Percentiles rank a stretch among this genome's conserved stretches.
Evolutionary conservation across 257 asterid species (phyloP).

Genomic region (Echium plantagineum): DNA sequence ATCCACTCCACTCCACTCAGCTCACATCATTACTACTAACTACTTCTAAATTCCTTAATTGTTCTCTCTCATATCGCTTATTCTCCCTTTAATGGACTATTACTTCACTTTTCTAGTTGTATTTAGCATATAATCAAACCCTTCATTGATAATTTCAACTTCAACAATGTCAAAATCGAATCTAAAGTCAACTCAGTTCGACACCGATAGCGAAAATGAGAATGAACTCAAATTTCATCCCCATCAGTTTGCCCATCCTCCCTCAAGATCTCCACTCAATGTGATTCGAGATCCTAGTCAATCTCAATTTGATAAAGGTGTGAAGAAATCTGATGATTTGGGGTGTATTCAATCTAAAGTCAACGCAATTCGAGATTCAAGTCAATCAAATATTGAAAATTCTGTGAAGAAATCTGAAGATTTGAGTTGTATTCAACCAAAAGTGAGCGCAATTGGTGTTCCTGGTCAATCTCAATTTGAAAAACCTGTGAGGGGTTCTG

Average conservation of each 20-base stretch:
- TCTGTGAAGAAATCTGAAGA: neutral
- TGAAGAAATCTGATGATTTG: neutral
- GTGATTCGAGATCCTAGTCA: slow-evolving; percentile 73
- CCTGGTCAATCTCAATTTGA: slow-evolving; percentile 36
- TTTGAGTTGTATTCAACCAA: neutral
- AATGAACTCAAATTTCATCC: slow-evolving; percentile 30
- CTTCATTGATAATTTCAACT: neutral
- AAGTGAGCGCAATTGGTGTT: neutral
- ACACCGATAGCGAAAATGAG: neutral
- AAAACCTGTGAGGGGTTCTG: too few species aligned
- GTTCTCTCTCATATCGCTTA: too few species aligned
- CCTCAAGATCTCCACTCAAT: slow-evolving; percentile 54
- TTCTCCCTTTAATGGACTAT: too few species aligned
- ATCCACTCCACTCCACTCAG: too few species aligned
- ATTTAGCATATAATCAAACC: too few species aligned
- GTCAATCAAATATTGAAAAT: slow-evolving; percentile 17
- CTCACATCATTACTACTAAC: too few species aligned
- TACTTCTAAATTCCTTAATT: too few species aligned
- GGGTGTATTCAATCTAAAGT: neutral
- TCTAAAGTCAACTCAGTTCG: neutral
- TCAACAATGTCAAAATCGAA: slow-evolving; percentile 7
- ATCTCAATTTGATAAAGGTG: neutral
- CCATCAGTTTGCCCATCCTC: slow-evolving; percentile 10
- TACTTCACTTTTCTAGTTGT: too few species aligned
- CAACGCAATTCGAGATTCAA: slow-evolving; percentile 58